phyloP scores from a whole-genome alignment of 768 basidiomycete species.

The Tulasnella sp. region DNA sequence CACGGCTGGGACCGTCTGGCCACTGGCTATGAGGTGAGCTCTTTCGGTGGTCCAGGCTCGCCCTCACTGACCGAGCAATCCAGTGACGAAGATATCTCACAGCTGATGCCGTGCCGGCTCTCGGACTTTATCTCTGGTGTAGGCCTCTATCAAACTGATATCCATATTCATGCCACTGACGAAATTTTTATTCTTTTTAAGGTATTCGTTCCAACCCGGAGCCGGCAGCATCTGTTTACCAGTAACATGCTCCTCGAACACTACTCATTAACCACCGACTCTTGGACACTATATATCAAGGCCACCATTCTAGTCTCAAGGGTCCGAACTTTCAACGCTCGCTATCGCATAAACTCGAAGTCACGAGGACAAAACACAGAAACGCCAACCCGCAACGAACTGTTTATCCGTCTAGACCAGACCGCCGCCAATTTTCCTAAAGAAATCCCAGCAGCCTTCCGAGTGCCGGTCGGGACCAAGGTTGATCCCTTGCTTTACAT shows the following conservation, averaged over 20 bases:
- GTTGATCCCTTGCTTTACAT: slow-evolving; percentile 23
- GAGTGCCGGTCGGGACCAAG: slow-evolving; percentile 9
- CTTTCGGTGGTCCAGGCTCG: neutral
- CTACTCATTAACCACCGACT: slow-evolving; percentile 64
- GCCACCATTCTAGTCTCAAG: slow-evolving; percentile 63
- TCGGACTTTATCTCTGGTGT: slow-evolving; percentile 22
- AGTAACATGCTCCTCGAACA: slow-evolving; percentile 62
- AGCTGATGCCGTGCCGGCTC: slow-evolving; percentile 27
- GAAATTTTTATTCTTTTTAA: neutral
- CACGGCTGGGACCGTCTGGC: slow-evolving; percentile 27
- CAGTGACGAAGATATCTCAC: slow-evolving; percentile 28
- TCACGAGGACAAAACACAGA: slow-evolving; percentile 40
- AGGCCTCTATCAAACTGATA: neutral
- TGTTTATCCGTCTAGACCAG: slow-evolving; percentile 23
- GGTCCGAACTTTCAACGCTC: slow-evolving; percentile 25
- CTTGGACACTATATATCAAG: slow-evolving; percentile 74
- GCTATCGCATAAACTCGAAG: neutral
- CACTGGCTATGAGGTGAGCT: slow-evolving; percentile 10
- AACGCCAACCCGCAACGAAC: neutral
- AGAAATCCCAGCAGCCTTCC: slow-evolving; percentile 27
- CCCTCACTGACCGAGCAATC: neutral
- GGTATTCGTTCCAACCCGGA: slow-evolving; percentile 4
- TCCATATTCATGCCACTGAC: neutral
- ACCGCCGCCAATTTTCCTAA: neutral
- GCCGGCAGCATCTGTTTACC: slow-evolving; percentile 68